Conservation (phyloP, 768 basidiomycete genomes). For the Sistotremastrum suecicum region DNA sequence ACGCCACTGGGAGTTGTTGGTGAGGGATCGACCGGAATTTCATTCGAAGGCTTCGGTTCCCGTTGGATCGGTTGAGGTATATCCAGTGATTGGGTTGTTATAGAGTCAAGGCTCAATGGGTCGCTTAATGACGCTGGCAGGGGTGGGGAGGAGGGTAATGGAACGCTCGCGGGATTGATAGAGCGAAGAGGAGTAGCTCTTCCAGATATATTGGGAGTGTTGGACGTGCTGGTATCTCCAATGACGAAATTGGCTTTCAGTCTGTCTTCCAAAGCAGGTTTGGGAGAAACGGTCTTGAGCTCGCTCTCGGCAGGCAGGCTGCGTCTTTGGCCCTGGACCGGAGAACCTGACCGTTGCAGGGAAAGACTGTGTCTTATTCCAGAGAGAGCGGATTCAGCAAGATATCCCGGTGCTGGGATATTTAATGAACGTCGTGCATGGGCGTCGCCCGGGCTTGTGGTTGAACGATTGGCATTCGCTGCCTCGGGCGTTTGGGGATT, state of each 20-base stretch:
- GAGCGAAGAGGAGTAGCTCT: conserved; percentile 27
- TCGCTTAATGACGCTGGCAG: conserved; percentile 12
- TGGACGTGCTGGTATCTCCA: conserved; percentile 36
- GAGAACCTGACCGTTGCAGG: conserved; percentile 27
- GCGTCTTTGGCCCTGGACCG: conserved; percentile 7
- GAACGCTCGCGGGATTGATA: background rate
- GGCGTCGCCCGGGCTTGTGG: conserved; percentile 23
- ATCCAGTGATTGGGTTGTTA: too few relatives aligned
- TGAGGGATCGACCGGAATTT: too few relatives aligned
- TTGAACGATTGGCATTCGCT: conserved; percentile 15
- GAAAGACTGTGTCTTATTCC: conserved; percentile 53
- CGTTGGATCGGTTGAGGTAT: too few relatives aligned
- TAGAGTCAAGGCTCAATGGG: background rate
- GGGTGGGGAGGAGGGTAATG: conserved; percentile 2
- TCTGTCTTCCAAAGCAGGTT: conserved; percentile 61
- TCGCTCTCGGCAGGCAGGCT: conserved; percentile 12
- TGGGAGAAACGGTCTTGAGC: conserved; percentile 20
- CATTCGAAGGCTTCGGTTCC: too few relatives aligned
- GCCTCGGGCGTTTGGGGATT: conserved; percentile 7
- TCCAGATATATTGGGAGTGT: conserved; percentile 26
- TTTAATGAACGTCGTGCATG: conserved; percentile 12
- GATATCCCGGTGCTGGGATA: conserved; percentile 32
- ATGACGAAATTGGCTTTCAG: conserved; percentile 52
- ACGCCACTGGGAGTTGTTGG: too few relatives aligned
- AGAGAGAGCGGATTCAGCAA: conserved; percentile 45